A percentile compares a stretch with the other conserved stretches of the same genome.
Evolutionary conservation across 2,329 filamentous ascomycete species (phyloP).

Genomic region (Cordyceps cicadae): DNA sequence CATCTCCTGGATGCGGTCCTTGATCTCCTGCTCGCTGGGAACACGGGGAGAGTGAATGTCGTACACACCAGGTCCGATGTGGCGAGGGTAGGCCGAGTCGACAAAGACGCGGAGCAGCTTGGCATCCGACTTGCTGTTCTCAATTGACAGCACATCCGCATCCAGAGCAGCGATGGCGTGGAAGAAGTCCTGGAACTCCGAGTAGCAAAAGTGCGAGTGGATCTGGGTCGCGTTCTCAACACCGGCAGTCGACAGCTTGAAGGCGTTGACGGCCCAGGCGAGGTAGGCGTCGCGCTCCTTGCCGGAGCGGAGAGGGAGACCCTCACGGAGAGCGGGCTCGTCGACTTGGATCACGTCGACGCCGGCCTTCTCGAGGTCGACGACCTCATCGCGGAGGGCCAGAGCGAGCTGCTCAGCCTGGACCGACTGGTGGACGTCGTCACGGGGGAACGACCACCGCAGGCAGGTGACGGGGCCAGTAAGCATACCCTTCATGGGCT

Average conservation of each 20-base stretch:
- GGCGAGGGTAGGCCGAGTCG: slow-evolving; percentile 91
- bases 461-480: slow-evolving; percentile 98
- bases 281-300: slow-evolving; percentile 96
- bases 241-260: slow-evolving; percentile 90
- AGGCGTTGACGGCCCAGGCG: slow-evolving; percentile 93
- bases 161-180: slow-evolving; percentile 97
- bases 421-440: slow-evolving; percentile 97
- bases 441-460: slow-evolving; percentile 99
- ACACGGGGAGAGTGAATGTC: slow-evolving; percentile 99
- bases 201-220: slow-evolving; percentile 99
- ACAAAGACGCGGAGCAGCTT: slow-evolving; percentile 99
- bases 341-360: slow-evolving; percentile 98
- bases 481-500: slow-evolving; percentile 99
- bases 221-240: slow-evolving; percentile 96
- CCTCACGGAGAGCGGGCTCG: slow-evolving; percentile 97
- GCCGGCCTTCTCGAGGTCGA: slow-evolving; percentile 95
- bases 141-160: slow-evolving; percentile 95
- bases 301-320: slow-evolving; percentile 90
- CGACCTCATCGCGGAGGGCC: slow-evolving; percentile 94
- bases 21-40: slow-evolving; percentile 95
- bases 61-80: slow-evolving; percentile 99
- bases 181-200: slow-evolving; percentile 99
- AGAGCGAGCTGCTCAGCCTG: slow-evolving; percentile 98
- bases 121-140: slow-evolving; percentile 99
- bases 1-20: slow-evolving; percentile 97